Evolutionary conservation across 352 stramenopile species (phyloP).

Genomic region (Globisporangium paroecandrum): DNA sequence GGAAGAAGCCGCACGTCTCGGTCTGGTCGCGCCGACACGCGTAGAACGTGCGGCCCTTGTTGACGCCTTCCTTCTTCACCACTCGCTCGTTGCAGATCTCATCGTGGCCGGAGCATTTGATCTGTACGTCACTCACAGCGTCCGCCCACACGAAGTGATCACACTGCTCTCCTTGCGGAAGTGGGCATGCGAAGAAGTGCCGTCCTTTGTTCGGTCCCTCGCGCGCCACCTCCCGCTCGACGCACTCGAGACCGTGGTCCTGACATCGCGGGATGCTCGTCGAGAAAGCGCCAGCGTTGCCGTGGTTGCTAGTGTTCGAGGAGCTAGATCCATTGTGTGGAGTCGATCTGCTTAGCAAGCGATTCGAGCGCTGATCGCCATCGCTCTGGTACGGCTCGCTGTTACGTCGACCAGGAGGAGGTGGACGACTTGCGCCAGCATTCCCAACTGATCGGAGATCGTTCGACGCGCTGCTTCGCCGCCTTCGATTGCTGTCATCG

Average conservation of each 20-base stretch:
- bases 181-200: conserved; percentile 89
- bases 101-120: conserved; percentile 54
- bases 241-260: conserved; percentile 45
- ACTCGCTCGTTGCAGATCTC: conserved; percentile 65
- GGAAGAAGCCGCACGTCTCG: conserved; percentile 68
- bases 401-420: conserved; percentile 3
- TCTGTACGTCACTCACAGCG: not conserved
- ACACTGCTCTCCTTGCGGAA: conserved; percentile 84
- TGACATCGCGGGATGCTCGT: conserved; percentile 33
- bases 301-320: not conserved
- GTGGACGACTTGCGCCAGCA: conserved; percentile 2
- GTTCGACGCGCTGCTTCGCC: not conserved
- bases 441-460: not conserved
- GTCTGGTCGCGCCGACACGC: conserved; percentile 44
- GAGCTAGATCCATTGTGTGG: not conserved
- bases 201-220: conserved; percentile 89
- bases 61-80: conserved; percentile 58
- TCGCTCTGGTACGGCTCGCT: conserved; percentile 2
- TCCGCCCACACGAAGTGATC: conserved; percentile 90
- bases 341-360: not conserved
- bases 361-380: not conserved
- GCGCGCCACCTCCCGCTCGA: conserved; percentile 48
- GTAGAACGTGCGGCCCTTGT: conserved; percentile 69
- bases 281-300: not conserved
- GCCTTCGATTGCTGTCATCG: not conserved